Evolutionary conservation across 441 rosid species (phyloP).

Genomic region (Theobroma grandiflorum): DNA sequence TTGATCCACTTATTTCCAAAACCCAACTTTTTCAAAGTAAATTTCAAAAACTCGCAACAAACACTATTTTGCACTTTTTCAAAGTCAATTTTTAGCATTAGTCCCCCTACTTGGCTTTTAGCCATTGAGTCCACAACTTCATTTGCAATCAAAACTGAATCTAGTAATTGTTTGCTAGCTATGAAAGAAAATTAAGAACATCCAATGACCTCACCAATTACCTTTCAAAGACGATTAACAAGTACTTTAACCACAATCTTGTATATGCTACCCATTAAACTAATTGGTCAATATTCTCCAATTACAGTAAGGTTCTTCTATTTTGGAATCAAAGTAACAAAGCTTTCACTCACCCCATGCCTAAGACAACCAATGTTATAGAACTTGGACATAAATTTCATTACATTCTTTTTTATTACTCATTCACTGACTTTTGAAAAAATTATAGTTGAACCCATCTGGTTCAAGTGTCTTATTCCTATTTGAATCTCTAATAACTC

Average conservation of each 20-base stretch:
- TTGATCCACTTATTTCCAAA: background rate
- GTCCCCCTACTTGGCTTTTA: background rate
- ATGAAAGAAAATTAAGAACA: background rate
- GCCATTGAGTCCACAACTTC: background rate
- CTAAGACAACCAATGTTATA: no score
- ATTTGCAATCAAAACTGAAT: background rate
- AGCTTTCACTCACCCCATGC: no score
- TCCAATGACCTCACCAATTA: background rate
- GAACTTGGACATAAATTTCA: no score
- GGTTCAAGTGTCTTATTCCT: no score
- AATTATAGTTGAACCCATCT: no score
- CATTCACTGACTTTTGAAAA: no score
- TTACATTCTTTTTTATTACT: no score
- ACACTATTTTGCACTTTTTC: background rate
- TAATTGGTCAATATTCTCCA: background rate
- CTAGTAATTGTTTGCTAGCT: background rate
- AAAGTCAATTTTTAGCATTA: background rate
- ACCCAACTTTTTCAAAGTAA: background rate
- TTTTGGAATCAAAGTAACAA: no score
- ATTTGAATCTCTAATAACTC: no score
- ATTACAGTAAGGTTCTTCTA: no score
- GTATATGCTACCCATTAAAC: background rate
- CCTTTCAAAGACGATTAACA: background rate
- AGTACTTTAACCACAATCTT: background rate
- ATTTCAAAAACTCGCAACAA: background rate